Evolutionary conservation across 2,329 filamentous ascomycete species (phyloP).

Genomic region (Parastagonospora avenae): DNA sequence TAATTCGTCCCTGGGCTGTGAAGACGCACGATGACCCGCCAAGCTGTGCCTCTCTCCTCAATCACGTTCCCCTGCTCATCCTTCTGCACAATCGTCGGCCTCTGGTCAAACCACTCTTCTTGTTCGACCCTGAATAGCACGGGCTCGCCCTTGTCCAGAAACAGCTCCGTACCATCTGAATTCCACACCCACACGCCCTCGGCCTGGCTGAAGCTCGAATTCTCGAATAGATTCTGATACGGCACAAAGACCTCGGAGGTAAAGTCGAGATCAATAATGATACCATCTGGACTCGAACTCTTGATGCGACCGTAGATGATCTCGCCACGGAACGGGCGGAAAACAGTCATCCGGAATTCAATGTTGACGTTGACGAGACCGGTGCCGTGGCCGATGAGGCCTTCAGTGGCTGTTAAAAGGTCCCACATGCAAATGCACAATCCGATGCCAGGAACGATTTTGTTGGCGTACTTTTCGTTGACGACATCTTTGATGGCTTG

Average conservation of each 20-base stretch:
- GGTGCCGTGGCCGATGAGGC: constrained; percentile 88
- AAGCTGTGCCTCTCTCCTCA: constrained; percentile 70
- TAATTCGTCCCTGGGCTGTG: neutral
- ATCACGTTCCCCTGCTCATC: constrained; percentile 66
- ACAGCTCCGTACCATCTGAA: constrained; percentile 73
- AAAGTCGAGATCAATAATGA: constrained; percentile 84
- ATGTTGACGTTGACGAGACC: constrained; percentile 95
- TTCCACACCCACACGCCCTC: constrained; percentile 88
- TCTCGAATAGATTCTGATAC: constrained; percentile 46
- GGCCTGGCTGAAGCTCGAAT: constrained; percentile 70
- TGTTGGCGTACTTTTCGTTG: constrained; percentile 96
- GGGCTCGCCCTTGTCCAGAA: constrained; percentile 87
- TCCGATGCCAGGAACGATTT: constrained; percentile 93
- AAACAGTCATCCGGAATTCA: constrained; percentile 91
- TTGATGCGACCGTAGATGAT: constrained; percentile 86
- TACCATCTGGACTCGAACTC: constrained; percentile 71
- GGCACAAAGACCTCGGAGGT: constrained; percentile 90
- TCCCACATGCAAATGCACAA: constrained; percentile 95
- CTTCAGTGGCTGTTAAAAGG: constrained; percentile 85
- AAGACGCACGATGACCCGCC: constrained; percentile 62
- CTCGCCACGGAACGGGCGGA: constrained; percentile 94
- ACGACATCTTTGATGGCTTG: constrained; percentile 95
- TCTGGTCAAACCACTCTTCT: constrained; percentile 91
- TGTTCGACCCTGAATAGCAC: constrained; percentile 84
- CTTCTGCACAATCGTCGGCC: constrained; percentile 75